These are phyloP conservation scores for Ormosia emarginata DNA, from an alignment of 306 rosid genomes.

Conservation along the genomic window DNA sequence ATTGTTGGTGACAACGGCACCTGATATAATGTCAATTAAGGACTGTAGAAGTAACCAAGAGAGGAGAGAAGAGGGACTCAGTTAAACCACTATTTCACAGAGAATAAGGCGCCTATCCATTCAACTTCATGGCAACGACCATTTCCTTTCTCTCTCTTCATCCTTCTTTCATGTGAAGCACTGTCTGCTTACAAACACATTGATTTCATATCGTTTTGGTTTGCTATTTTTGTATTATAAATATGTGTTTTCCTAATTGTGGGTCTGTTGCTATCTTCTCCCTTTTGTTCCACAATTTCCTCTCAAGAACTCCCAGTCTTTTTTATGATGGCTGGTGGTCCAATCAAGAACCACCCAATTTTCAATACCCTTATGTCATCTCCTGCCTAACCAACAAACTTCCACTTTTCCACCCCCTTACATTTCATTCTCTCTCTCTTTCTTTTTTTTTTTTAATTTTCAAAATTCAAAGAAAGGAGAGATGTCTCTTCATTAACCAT, in stretches of 20 bases:
- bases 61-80: background rate
- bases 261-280: constrained; percentile 28
- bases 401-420: background rate
- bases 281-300: constrained; percentile 52
- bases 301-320: constrained; percentile 40
- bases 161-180: constrained; percentile 17
- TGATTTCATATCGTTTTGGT: constrained; percentile 15
- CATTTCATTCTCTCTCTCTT: background rate
- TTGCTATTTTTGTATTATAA: constrained; percentile 24
- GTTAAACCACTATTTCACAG: constrained; percentile 32
- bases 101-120: constrained; percentile 57
- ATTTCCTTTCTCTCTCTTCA: constrained; percentile 21
- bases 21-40: background rate
- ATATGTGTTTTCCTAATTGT: constrained; percentile 44
- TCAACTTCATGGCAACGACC: constrained; percentile 29
- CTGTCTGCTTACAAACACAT: constrained; percentile 15
- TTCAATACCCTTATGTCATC: constrained; percentile 44
- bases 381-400: constrained; percentile 25
- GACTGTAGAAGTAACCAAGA: constrained; percentile 12
- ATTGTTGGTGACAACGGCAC: too few species aligned
- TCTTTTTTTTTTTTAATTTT: background rate
- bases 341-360: constrained; percentile 42
- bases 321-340: constrained; percentile 39
- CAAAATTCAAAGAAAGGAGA: background rate
- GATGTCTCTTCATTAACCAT: constrained; percentile 8